Conservation (phyloP, 306 rosid genomes). For the Leucaena leucocephala region DNA sequence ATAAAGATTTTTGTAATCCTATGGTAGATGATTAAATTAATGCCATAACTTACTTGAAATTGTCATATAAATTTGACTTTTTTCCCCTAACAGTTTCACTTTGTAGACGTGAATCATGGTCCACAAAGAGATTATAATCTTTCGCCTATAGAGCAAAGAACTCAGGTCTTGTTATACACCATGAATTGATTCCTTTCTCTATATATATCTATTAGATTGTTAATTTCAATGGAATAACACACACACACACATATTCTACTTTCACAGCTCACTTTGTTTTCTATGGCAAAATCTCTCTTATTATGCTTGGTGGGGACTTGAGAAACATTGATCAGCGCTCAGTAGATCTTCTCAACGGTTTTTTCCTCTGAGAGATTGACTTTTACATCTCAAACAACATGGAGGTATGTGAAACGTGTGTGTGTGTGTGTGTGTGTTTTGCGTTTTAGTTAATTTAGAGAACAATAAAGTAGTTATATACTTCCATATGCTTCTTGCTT, state of each 20-base stretch:
- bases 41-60: too few relatives aligned
- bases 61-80: too few relatives aligned
- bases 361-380: conserved; percentile 58
- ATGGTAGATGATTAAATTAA: neutral
- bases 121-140: neutral
- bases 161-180: neutral
- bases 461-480: too few relatives aligned
- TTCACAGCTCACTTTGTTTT: neutral
- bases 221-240: too few relatives aligned
- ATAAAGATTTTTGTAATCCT: neutral
- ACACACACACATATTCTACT: neutral
- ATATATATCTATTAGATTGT: neutral
- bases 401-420: conserved; percentile 53
- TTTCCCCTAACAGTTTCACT: too few relatives aligned
- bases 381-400: conserved; percentile 56
- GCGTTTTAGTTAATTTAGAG: too few relatives aligned
- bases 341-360: neutral
- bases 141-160: neutral
- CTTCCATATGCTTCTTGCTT: too few relatives aligned
- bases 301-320: neutral
- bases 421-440: too few relatives aligned
- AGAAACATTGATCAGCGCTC: neutral
- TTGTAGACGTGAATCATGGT: neutral
- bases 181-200: too few relatives aligned
- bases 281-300: neutral